Conservation (phyloP, 2,329 filamentous ascomycete species). For the Byssothecium circinans region DNA sequence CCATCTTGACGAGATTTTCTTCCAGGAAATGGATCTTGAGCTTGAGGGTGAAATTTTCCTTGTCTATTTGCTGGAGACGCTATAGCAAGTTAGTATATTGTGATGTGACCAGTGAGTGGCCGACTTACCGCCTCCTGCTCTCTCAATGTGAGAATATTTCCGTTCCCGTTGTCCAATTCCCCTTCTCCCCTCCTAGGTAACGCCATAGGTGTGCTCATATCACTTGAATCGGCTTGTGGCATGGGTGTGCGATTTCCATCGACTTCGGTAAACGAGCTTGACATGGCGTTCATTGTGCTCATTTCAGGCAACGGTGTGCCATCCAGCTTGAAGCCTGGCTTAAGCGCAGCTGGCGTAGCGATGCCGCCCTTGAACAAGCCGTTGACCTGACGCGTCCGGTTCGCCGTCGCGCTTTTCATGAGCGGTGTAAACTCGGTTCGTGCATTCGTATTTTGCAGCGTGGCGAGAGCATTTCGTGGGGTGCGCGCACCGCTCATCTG, state of each 20-base stretch:
- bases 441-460: conserved; percentile 55
- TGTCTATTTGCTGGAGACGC: conserved; percentile 91
- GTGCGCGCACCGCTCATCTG: conserved; percentile 66
- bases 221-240: conserved; percentile 76
- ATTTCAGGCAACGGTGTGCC: conserved; percentile 78
- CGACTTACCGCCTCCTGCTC: conserved; percentile 83
- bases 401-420: conserved; percentile 78
- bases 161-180: conserved; percentile 78
- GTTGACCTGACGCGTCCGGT: conserved; percentile 54
- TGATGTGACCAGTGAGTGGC: not conserved
- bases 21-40: conserved; percentile 97
- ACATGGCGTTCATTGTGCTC: conserved; percentile 56
- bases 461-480: conserved; percentile 70
- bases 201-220: conserved; percentile 77
- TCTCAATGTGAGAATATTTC: conserved; percentile 85
- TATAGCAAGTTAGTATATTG: conserved; percentile 28
- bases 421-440: conserved; percentile 89
- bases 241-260: conserved; percentile 67
- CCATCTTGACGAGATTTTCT: conserved; percentile 82
- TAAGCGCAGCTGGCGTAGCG: conserved; percentile 68
- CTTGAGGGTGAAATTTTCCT: conserved; percentile 86
- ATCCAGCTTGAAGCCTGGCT: conserved; percentile 64
- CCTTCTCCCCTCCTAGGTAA: conserved; percentile 66
- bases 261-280: conserved; percentile 57
- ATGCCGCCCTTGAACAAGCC: conserved; percentile 41